Conservation (phyloP, 768 basidiomycete genomes). For the Suillus placidus region DNA sequence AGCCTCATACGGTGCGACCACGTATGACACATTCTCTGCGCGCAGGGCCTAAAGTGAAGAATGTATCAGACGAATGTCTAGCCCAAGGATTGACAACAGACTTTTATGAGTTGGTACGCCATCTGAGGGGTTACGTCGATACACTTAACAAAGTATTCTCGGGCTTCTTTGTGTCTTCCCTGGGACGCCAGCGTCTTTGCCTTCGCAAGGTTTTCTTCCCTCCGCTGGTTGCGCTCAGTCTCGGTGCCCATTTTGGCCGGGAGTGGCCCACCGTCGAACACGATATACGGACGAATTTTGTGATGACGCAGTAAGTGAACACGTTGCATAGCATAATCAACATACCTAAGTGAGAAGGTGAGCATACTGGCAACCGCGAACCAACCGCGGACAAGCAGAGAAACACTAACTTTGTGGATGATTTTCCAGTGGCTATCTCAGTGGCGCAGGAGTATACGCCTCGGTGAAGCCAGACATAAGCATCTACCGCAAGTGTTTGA, state of each 20-base stretch:
- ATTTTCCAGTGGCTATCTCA: conserved; percentile 84
- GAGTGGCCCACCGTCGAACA: conserved; percentile 95
- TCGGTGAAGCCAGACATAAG: conserved; percentile 92
- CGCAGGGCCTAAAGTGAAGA: conserved; percentile 67
- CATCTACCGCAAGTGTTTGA: conserved; percentile 89
- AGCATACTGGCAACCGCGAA: not conserved
- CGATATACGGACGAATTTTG: conserved; percentile 85
- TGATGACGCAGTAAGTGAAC: conserved; percentile 85
- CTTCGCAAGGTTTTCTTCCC: conserved; percentile 74
- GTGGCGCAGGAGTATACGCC: conserved; percentile 90
- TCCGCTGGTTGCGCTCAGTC: conserved; percentile 68
- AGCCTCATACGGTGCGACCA: conserved; percentile 98
- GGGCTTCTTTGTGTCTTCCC: conserved; percentile 78
- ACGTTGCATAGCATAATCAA: conserved; percentile 94
- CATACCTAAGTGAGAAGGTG: conserved; percentile 62
- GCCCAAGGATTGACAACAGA: not conserved
- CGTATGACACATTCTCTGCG: conserved; percentile 77
- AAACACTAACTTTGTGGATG: conserved; percentile 74
- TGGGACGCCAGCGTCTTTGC: conserved; percentile 76
- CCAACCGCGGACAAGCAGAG: not conserved
- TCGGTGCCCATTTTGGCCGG: conserved; percentile 95
- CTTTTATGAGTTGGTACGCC: conserved; percentile 98
- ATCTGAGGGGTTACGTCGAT: conserved; percentile 96
- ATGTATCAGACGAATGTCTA: conserved; percentile 11
- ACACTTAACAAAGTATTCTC: conserved; percentile 88